These are phyloP conservation scores for Favolaschia claudopus DNA, from an alignment of 768 basidiomycete genomes.

Conservation along the genomic window DNA sequence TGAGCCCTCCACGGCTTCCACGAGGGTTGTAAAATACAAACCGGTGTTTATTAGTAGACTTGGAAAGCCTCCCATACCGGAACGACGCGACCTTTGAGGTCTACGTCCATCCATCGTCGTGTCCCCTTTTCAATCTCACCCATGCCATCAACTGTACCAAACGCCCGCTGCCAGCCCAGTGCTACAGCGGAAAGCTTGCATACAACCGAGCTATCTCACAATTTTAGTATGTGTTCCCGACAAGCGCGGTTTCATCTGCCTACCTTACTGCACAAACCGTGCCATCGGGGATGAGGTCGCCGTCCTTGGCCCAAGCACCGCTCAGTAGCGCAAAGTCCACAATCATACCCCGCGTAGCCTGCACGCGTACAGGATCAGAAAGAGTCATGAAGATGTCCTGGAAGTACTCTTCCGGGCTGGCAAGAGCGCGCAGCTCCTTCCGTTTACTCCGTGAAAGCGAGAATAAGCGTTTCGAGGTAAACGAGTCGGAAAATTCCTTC, in stretches of 20 bases:
- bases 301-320: slow-evolving; percentile 62
- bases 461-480: slow-evolving; percentile 48
- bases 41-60: slow-evolving; percentile 28
- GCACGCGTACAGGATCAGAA: slow-evolving; percentile 47
- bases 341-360: slow-evolving; percentile 68
- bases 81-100: slow-evolving; percentile 58
- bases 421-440: slow-evolving; percentile 52
- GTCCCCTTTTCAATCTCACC: slow-evolving; percentile 54
- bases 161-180: slow-evolving; percentile 69
- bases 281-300: slow-evolving; percentile 56
- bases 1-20: no score
- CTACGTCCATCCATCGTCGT: slow-evolving; percentile 73
- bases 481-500: slow-evolving; percentile 49
- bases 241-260: no score
- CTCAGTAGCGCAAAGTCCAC: slow-evolving; percentile 73
- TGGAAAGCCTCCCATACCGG: slow-evolving; percentile 70
- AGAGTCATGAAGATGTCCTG: slow-evolving; percentile 59
- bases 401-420: slow-evolving; percentile 60
- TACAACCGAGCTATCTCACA: slow-evolving; percentile 69
- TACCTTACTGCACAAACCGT: slow-evolving; percentile 68
- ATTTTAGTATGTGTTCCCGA: no score
- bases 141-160: slow-evolving; percentile 57
- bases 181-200: slow-evolving; percentile 67
- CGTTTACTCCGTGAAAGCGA: slow-evolving; percentile 53
- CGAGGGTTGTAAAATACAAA: background rate